phyloP scores from a whole-genome alignment of 441 rosid genomes.

The Pelargonium australe region DNA sequence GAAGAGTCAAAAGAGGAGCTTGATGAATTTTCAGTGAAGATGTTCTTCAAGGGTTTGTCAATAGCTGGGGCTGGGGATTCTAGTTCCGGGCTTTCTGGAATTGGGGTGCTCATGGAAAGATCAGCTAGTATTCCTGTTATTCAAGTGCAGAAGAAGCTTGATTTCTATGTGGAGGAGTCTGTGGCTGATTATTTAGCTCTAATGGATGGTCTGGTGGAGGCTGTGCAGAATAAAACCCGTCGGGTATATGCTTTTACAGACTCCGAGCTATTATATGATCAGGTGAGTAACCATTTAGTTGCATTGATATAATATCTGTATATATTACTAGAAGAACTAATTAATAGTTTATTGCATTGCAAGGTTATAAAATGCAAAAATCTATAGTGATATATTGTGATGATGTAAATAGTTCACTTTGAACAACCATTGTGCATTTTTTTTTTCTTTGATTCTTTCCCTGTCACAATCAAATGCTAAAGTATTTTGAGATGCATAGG shows the following conservation, averaged over 20 bases:
- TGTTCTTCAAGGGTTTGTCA: slow-evolving; percentile 81
- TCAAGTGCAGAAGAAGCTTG: slow-evolving; percentile 87
- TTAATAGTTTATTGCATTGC: too few species aligned
- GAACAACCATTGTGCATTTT: too few species aligned
- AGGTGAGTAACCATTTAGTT: slow-evolving; percentile 40
- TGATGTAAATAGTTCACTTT: too few species aligned
- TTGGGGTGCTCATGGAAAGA: slow-evolving; percentile 82
- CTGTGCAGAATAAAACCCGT: slow-evolving; percentile 44
- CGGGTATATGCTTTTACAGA: slow-evolving; percentile 77
- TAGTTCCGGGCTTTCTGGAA: slow-evolving; percentile 60
- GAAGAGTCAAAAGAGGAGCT: slow-evolving; percentile 43
- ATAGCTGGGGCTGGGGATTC: slow-evolving; percentile 46
- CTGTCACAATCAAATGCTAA: too few species aligned
- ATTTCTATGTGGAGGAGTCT: slow-evolving; percentile 66
- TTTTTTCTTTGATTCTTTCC: too few species aligned
- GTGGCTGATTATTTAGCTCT: slow-evolving; percentile 83
- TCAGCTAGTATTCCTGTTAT: slow-evolving; percentile 37
- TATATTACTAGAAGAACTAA: neutral
- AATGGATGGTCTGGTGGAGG: slow-evolving; percentile 77
- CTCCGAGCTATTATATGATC: slow-evolving; percentile 53
- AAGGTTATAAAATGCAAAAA: too few species aligned
- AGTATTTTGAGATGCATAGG: too few species aligned
- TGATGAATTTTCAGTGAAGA: slow-evolving; percentile 59
- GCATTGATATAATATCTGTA: neutral
- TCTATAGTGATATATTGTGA: too few species aligned